Evolutionary conservation across 2,329 filamentous ascomycete species (phyloP), one percentile per base, ranked within the genome.

Genomic region (Blumeriella jaapii): DNA sequence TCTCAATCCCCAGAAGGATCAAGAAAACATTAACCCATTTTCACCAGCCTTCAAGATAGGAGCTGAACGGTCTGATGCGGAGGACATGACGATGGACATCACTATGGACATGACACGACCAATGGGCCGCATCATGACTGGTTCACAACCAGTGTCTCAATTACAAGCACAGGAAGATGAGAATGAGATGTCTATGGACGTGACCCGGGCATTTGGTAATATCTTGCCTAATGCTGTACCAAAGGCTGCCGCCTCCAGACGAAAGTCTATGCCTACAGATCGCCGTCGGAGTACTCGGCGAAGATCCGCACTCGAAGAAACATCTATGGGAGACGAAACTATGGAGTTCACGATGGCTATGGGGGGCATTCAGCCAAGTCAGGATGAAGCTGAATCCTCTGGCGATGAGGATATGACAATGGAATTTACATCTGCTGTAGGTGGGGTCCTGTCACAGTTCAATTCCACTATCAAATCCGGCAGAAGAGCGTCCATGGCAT

Each of bases 101-200:
- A 65, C 67, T 2, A 70, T 71, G 63, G 67, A 70, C 44, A 67
- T 74, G 48, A 75, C 71, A 2, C 59, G 56, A 27, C 64, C 67
- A 6, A 59, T 74, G 28, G 72, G 72, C 3, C 62, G 67, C n/a
- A 75, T 75, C 27, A 38, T 59, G 26, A 42, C 52, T 9, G 27
- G 18, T 13, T 24, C 31, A 15, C 20, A 16, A 22, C 10, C 10
- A n/a, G n/a, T n/a, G n/a, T n/a, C n/a, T n/a, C n/a, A n/a, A n/a
- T n/a, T n/a, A 24, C 37, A 36, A 16, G 36, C 46, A 36, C 29
- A 43, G 37, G 40, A 42, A 16, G 56, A 57, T 39, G 59, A 64
- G 33, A 52, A 65, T 15, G 65, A 69, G 24, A 78, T 93, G 67
- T 91, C 84, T 14, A 95, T 96, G 89, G 89, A 96, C 49, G 83